Conservation (phyloP, 2,329 filamentous ascomycete genomes). For the Microcyclosporella mali region DNA sequence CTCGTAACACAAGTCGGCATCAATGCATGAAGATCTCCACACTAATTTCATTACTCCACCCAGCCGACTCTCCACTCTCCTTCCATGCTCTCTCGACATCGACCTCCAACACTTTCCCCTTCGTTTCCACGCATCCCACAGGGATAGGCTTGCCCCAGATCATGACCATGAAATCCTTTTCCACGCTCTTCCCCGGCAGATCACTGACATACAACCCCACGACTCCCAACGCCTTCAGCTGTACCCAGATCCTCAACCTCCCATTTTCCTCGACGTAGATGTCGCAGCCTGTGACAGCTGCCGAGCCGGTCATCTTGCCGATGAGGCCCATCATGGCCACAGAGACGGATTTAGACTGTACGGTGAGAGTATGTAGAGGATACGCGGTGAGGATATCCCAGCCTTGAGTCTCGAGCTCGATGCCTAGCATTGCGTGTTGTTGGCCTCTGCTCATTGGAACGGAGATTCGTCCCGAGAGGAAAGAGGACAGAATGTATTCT, state of each 20-base stretch:
- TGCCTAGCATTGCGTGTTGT: conserved; percentile 48
- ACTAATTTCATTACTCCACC: conserved; percentile 75
- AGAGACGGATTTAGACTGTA: conserved; percentile 38
- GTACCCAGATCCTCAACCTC: conserved; percentile 58
- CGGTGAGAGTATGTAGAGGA: conserved; percentile 54
- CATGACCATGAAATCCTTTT: conserved; percentile 39
- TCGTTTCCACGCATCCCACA: conserved; percentile 51
- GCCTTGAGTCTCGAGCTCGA: conserved; percentile 58
- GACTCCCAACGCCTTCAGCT: conserved; percentile 72
- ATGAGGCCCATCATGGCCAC: conserved; percentile 71
- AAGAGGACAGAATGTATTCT: conserved; percentile 67
- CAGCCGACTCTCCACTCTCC: conserved; percentile 60
- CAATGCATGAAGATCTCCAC: conserved; percentile 54
- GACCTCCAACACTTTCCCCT: conserved; percentile 60
- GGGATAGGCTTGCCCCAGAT: conserved; percentile 69
- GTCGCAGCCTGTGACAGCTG: conserved; percentile 62
- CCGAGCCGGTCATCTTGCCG: conserved; percentile 83
- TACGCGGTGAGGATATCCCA: conserved; percentile 56
- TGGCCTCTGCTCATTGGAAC: conserved; percentile 36
- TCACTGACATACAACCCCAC: conserved; percentile 73
- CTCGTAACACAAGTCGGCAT: neutral
- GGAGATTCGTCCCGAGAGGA: conserved; percentile 60
- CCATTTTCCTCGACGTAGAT: conserved; percentile 55
- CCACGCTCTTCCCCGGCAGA: conserved; percentile 47
- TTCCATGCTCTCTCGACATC: conserved; percentile 74